Base-by-base conservation (phyloP, 345 rosid species). In the Ceriops tagal region DNA sequence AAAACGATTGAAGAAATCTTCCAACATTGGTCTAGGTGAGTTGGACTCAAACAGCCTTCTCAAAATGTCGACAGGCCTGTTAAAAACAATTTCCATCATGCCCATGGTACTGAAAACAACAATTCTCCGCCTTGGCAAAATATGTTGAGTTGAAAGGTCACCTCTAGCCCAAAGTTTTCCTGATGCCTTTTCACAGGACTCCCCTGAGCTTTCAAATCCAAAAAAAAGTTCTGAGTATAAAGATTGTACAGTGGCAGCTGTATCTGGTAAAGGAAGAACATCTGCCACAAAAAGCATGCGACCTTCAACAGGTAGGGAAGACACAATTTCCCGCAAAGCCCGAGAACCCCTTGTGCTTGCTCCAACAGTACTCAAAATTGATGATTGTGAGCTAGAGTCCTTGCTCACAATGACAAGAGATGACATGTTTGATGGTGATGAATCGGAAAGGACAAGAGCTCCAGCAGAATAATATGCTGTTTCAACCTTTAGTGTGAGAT, bases 211-310 rank as follows among this genome's bases (percentile, higher is more conserved):
- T 68, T 87, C 96, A 59, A 82, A 73, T 76, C 96, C 91, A 65
- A 83, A 85, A 80, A 85, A 86, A 74, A 88, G 84, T 85, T 85
- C 96, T 15, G 97, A 85, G 81, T 92, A 95, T 37, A 95, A 73
- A 16, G 98, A 87, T 70, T 85, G 89, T 61, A 95, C 86, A 62
- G 80, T 86, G 20, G 86, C 87, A 73, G 99, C 96, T 59, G 87
- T 83, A 66, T 88, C 96, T 56, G 93, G 96, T 53, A 80, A 74
- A 51, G 98, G 99, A 64, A 84, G 77, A 69, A 90, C 93, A 86
- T 92, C 97, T 64, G 93, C 92, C 70, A 87, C 99, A 79, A 88
- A 95, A 76, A 95, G 98, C 98, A 95, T 92, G 61, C 91, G 92
- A 66, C 98, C 99, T 82, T 92, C 99, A 76, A 92, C 82, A 49